Evolutionary conservation across 371 early-diverging fungal genomes (phyloP), one percentile per base, ranked within the genome.

Genomic region (Mucor saturninus): DNA sequence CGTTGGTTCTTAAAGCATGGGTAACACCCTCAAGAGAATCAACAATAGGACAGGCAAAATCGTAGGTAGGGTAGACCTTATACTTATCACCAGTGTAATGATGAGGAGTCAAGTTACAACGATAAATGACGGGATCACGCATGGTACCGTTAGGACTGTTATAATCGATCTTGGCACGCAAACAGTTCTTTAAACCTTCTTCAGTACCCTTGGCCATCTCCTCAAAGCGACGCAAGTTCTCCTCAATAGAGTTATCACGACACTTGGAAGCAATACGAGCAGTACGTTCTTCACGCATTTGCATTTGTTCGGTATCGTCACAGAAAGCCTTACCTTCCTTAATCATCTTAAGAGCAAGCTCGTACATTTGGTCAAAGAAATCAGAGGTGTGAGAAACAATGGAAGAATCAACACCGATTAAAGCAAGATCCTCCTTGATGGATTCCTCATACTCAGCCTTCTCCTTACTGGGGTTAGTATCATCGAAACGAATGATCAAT

Each of bases 31-130:
- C 99, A 53, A 98, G 59, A 42, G 93, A 85, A 77, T 99, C 99
- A 45, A 99, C 96, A 46, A 99, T 85, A 3, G 99, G 99, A 83
- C 99, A 97, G 38, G 98, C 96, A 86, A 99, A 99, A 80, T 99
- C 99, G 77, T 99, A 99, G 38, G 99, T 97, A 42, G 99, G 99
- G 83, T 99, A 99, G 35, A 99, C 86, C 86, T 97, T 97, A 92
- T 95, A 99, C 69, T 89, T 91, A 39, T 85, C 75, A 38, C 93
- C 85, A 52, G 98, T 97, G 57, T 86, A 86, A 72, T 98, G 95
- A 76, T 99, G 99, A 59, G 95, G 95, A n/a, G 85, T 83, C 64
- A 91, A 75, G 79, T 95, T 96, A 85, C 93, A 93, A 57, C 99
- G 92, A 83, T 95, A 99, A 66, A 99, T 97, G 52, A 99, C 99